Percentiles rank a stretch among this genome's conserved stretches.
Conservation (phyloP, 805 yeast genomes). For the Zygoascus bituminiphila region DNA sequence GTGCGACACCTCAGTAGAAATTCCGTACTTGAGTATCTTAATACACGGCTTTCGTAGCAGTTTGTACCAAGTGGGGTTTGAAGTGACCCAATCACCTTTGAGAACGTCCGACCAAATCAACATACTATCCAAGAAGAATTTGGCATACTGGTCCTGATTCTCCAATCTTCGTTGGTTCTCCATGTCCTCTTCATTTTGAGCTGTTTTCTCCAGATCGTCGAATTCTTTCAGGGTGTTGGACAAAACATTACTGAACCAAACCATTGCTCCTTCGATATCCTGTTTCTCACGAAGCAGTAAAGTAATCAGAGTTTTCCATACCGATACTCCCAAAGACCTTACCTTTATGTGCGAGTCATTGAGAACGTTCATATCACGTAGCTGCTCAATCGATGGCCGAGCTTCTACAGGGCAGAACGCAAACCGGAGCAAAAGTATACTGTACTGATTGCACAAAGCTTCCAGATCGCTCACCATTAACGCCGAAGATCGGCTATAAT, state of each 20-base stretch:
- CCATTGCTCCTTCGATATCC: background rate
- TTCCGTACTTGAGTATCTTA: background rate
- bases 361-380: conserved; percentile 1
- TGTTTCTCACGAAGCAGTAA: background rate
- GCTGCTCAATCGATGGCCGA: conserved; percentile 7
- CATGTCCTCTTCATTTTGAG: background rate
- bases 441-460: conserved; percentile 7
- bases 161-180: conserved; percentile 1
- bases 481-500: background rate
- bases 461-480: conserved; percentile 6
- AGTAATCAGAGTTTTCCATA: background rate
- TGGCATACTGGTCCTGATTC: background rate
- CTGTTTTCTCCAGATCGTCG: background rate
- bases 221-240: conserved; percentile 3
- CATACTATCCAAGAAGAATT: conserved; percentile 1
- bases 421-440: conserved; percentile 6
- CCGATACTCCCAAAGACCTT: conserved; percentile 2
- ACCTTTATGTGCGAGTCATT: conserved; percentile 9
- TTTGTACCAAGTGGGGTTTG: background rate
- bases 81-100: background rate
- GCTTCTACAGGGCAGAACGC: conserved; percentile 3
- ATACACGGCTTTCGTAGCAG: background rate
- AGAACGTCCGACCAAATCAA: background rate
- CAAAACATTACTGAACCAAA: conserved; percentile 5
- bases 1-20: background rate